Conservation (phyloP, 805 yeast genomes). For the Candida ficus region DNA sequence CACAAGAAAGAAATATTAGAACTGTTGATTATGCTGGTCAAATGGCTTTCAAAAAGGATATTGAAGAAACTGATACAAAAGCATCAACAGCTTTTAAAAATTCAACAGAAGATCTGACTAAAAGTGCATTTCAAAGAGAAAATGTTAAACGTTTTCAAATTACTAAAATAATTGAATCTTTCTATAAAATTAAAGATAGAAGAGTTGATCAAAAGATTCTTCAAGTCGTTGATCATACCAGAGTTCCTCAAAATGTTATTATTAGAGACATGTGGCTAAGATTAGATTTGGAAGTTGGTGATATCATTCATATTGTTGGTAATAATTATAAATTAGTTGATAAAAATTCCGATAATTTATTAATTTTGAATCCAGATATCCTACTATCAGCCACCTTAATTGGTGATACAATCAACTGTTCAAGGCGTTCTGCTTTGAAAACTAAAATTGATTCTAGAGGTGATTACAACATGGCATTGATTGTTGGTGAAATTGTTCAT, state of each 20-base stretch:
- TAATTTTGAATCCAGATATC: slow-evolving; percentile 80
- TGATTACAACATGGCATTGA: slow-evolving; percentile 54
- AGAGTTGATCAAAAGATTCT: slow-evolving; percentile 46
- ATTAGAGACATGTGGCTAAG: slow-evolving; percentile 59
- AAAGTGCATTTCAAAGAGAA: slow-evolving; percentile 39
- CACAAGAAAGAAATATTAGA: slow-evolving; percentile 20
- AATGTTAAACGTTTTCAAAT: slow-evolving; percentile 49
- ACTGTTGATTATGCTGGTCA: slow-evolving; percentile 20
- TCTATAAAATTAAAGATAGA: slow-evolving; percentile 27
- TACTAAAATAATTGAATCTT: slow-evolving; percentile 25
- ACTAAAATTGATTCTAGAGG: slow-evolving; percentile 57
- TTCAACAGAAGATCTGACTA: slow-evolving; percentile 26
- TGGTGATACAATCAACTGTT: slow-evolving; percentile 70
- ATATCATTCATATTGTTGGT: slow-evolving; percentile 59
- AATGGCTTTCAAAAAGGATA: slow-evolving; percentile 20
- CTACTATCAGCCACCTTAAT: slow-evolving; percentile 77
- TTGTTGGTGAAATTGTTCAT: slow-evolving; percentile 84
- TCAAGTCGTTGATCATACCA: slow-evolving; percentile 40
- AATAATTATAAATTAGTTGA: slow-evolving; percentile 40
- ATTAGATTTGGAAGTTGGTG: slow-evolving; percentile 43
- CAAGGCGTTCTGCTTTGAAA: slow-evolving; percentile 61
- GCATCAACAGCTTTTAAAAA: slow-evolving; percentile 8
- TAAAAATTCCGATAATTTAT: slow-evolving; percentile 48
- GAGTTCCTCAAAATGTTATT: slow-evolving; percentile 35
- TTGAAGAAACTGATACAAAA: slow-evolving; percentile 18